Base-by-base conservation (phyloP, 2,329 filamentous ascomycete genomes). In the Stenocarpella maydis region DNA sequence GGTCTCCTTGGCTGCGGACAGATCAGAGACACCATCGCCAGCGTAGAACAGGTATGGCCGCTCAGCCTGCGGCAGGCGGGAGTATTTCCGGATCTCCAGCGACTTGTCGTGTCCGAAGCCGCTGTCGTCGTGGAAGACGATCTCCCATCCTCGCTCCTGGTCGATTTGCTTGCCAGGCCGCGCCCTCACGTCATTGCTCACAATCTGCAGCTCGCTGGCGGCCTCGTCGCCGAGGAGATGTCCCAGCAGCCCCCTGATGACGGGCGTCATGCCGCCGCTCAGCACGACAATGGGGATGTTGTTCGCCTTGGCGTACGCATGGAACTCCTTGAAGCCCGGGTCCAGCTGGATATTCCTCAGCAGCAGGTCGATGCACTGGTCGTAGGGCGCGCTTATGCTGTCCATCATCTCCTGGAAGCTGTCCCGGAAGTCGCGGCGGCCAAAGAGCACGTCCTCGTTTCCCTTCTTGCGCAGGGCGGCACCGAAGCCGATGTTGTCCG, bases 21-120 rank as follows among this genome's bases (percentile, higher is more conserved):
- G 85, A 78, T 98, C 95, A 3, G 93, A 97, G 5, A 98, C 94
- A 60, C 95, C 95, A 75, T 98, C 95, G 69, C 96, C 96, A 39
- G 96, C 95, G 77, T 99, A 99, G 80, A 98, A 94, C 82, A 98
- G 88, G 47, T 89, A 90, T 2, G 96, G 96, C 50, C 94, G 87
- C 76, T 92, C 81, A 39, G 84, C 74, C 79, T 84, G 84, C 0
- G 93, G 90, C 52, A 97, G 85, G 31, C 89, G 85, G 2, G 91
- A 91, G 81, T 98, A 98, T 64, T 94, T 94, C 73, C 93, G 90
- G 76, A 99, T 94, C 78, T 96, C 93, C 66, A 95, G 85, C 31
- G 91, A 95, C 88, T 99, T 99, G 86, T 99, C 95, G 78, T 99
- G 96, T n/a, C 96, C 96, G 76, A 97, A 97, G 69, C 90, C 87